Base-by-base conservation (phyloP, 2,329 filamentous ascomycete genomes). In the Sclerotinia minor region DNA sequence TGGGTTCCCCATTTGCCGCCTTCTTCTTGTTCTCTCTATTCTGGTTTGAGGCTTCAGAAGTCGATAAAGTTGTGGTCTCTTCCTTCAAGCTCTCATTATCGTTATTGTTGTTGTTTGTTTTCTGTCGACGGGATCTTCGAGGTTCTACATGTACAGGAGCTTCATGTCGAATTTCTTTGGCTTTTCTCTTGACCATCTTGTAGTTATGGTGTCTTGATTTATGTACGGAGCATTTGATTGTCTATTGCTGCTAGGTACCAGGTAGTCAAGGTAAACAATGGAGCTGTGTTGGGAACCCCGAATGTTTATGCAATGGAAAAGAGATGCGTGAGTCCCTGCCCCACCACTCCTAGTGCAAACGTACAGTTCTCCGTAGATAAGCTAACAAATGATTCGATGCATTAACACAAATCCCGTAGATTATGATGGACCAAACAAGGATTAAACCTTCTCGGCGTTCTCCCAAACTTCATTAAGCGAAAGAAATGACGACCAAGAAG, bases 141-240 rank as follows among this genome's bases (percentile, higher is more conserved):
- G 72, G 72, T 21, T 71, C 70, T 15, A 35, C 21, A 19, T 26
- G 19, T 19, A 29, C 21, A 19, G 38, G 19, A 45, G 50, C 53
- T 21, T 24, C 66, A n/a, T 55, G 65, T 21, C 52, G 72, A 35
- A 71, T 17, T 15, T 75, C 69, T 61, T 71, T 71, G 50, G 71
- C 71, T 67, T 76, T 76, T 64, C 75, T 67, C 71, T 76, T 76
- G 15, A 69, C 69, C 75, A 76, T 75, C 8, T 29, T 67, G 59
- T 11, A 6, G 6, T 21, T 17, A 38, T 38, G 38, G 38, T 13
- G 41, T 45, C 8, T 45, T 6, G 21, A 32, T 19, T 47, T 49
- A 19, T 55, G 24, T 54, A 44, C 15, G 21, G 26, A 35, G 35
- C 9, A 35, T 35, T 35, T 8, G 35, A 26, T 35, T 38, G 53